Conservation (phyloP, 257 asterid genomes). For the Solanum phureja region DNA sequence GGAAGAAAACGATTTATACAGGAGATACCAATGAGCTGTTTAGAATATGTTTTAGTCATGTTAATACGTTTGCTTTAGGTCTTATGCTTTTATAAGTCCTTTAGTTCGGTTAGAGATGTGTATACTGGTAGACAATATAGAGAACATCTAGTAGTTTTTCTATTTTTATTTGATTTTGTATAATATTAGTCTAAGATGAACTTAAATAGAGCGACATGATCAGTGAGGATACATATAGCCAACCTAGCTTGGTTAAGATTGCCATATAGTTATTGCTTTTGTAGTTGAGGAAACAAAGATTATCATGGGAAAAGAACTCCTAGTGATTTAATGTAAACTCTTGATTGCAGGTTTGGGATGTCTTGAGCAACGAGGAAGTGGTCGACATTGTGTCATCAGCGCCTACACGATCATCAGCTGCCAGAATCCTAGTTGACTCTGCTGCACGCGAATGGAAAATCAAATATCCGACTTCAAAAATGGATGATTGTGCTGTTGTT, state of each 20-base stretch:
- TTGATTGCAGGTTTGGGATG: slow-evolving; percentile 86
- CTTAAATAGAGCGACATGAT: not conserved
- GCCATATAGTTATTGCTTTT: not conserved
- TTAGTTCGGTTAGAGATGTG: not conserved
- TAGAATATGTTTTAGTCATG: not conserved
- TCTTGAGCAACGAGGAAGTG: slow-evolving; percentile 87
- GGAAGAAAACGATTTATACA: not conserved
- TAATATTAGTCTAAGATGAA: not conserved
- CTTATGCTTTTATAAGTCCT: not conserved
- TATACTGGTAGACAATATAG: not conserved
- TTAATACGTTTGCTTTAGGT: not conserved
- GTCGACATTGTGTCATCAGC: slow-evolving; percentile 69
- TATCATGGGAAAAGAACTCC: not conserved
- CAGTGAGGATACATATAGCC: not conserved
- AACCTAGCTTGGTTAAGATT: not conserved
- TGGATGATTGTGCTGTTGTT: slow-evolving; percentile 97
- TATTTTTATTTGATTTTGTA: not conserved
- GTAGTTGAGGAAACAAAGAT: not conserved
- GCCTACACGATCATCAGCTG: slow-evolving; percentile 70
- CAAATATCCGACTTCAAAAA: slow-evolving; percentile 88
- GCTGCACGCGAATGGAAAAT: slow-evolving; percentile 93
- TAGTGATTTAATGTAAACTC: not conserved
- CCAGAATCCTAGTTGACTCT: slow-evolving; percentile 62
- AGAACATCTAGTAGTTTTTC: not conserved
- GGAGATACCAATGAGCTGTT: not conserved